Conservation (phyloP, 2,329 filamentous ascomycete genomes). For the Aspergillus pseudoterreus region DNA sequence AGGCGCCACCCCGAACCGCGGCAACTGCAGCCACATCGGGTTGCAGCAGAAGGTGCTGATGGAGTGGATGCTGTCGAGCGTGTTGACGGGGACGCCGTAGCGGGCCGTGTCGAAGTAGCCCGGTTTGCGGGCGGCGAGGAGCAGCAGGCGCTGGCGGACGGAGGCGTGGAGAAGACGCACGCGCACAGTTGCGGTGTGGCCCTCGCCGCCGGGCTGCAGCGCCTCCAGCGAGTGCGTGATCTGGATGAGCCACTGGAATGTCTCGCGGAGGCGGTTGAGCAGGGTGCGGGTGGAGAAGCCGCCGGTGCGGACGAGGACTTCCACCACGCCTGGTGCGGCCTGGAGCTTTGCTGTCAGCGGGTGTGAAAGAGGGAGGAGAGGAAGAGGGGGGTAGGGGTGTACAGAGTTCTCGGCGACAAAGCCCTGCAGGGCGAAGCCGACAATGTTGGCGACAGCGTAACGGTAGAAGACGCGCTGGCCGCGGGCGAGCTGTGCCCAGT, state of each 20-base stretch:
- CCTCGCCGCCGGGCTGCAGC: slow-evolving; percentile 63
- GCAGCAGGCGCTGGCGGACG: slow-evolving; percentile 61
- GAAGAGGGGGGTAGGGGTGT: not conserved
- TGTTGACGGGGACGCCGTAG: slow-evolving; percentile 66
- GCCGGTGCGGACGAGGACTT: slow-evolving; percentile 68
- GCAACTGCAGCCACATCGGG: slow-evolving; percentile 63
- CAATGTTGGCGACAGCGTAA: slow-evolving; percentile 53
- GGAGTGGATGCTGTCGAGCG: slow-evolving; percentile 68
- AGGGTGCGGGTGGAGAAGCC: slow-evolving; percentile 67
- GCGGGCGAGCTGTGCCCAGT: slow-evolving; percentile 68
- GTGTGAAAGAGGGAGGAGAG: not conserved
- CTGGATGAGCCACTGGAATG: slow-evolving; percentile 69
- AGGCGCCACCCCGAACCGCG: slow-evolving; percentile 65
- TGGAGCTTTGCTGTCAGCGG: slow-evolving; percentile 1
- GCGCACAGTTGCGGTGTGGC: slow-evolving; percentile 59
- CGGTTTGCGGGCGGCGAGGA: slow-evolving; percentile 51
- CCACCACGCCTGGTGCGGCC: slow-evolving; percentile 66
- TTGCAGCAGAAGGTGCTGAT: slow-evolving; percentile 65
- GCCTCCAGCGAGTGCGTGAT: slow-evolving; percentile 60
- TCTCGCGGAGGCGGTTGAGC: slow-evolving; percentile 62
- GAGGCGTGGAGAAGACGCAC: slow-evolving; percentile 65
- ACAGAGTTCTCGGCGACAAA: slow-evolving; percentile 21
- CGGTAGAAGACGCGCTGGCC: slow-evolving; percentile 73
- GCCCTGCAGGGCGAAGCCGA: slow-evolving; percentile 18
- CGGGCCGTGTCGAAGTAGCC: slow-evolving; percentile 58